Base-by-base conservation (phyloP, 805 yeast genomes). In the Saturnispora diversa region DNA sequence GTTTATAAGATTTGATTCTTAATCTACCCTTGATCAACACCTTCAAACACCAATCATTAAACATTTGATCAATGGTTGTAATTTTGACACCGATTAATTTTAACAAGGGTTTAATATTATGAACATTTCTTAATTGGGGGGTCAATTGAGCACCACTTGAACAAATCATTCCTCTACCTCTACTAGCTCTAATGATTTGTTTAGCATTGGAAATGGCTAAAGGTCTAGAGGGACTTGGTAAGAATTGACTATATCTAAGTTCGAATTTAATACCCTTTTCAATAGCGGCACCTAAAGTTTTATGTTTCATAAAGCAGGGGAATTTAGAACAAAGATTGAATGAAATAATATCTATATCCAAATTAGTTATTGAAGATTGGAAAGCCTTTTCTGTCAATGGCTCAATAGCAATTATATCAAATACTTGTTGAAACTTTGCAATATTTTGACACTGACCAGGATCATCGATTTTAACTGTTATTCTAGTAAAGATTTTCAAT, bases 221-320 rank as follows among this genome's bases (percentile, higher is more conserved):
- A 30, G 79, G 69, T 46, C 90, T 68, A 13, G 49, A 47, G 16
- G 39, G 44, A 53, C 44, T 44, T 23, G 52, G 60, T 27, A 82
- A 59, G 31, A 78, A 66, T 24, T 74, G 65, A 6, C 72, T 57
- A 60, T 90, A 90, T 34, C 75, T 70, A 7, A 92, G 70, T 56
- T 92, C 98, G 47, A 92, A 73, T 49, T 77, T 76, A 20, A 86
- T 72, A 2, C 97, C 97, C 37, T 86, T 73, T 15, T 80, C 80
- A 3, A 84, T 68, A 1, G 94, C 96, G 31, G 86, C 77, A 31
- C 95, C 83, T 7, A 86, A 69, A 1, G 85, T 76, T 51, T 87
- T 86, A 62, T 87, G 95, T 51, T 82, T 82, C 48, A 92, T 63
- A 55, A 77, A 84, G 47, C 75, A 79, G 0, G 94, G 90, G 35